Conservation (phyloP, 805 yeast species). For the Lipomyces anomalus region DNA sequence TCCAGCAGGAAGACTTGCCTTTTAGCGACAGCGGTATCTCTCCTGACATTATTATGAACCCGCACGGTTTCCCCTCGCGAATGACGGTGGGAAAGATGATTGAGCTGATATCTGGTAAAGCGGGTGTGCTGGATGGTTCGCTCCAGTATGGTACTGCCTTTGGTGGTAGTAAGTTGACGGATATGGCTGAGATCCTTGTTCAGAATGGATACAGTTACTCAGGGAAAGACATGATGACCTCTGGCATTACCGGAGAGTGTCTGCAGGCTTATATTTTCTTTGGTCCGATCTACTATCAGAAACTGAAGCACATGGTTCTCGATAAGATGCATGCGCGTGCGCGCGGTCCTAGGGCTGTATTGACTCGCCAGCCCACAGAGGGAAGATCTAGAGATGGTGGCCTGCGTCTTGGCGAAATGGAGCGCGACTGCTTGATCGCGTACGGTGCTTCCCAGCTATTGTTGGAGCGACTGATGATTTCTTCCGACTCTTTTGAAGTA, state of each 20-base stretch:
- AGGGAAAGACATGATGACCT: conserved; percentile 95
- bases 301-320: conserved; percentile 96
- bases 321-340: conserved; percentile 99
- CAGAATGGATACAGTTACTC: conserved; percentile 90
- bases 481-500: conserved; percentile 97
- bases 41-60: conserved; percentile 97
- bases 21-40: conserved; percentile 86
- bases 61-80: conserved; percentile 99
- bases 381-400: conserved; percentile 99
- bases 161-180: conserved; percentile 95
- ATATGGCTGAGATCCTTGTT: conserved; percentile 85
- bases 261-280: conserved; percentile 96
- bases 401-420: conserved; percentile 97
- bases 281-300: conserved; percentile 97
- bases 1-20: conserved; percentile 94
- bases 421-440: conserved; percentile 98
- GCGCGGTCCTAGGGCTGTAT: conserved; percentile 96
- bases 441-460: conserved; percentile 96
- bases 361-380: conserved; percentile 97
- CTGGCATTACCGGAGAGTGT: conserved; percentile 97
- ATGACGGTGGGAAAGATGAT: conserved; percentile 99
- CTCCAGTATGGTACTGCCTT: conserved; percentile 96
- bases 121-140: conserved; percentile 89
- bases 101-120: conserved; percentile 92
- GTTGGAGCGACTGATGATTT: conserved; percentile 88